Base-by-base conservation (phyloP, 768 basidiomycete species). In the Mycena leptocephala region DNA sequence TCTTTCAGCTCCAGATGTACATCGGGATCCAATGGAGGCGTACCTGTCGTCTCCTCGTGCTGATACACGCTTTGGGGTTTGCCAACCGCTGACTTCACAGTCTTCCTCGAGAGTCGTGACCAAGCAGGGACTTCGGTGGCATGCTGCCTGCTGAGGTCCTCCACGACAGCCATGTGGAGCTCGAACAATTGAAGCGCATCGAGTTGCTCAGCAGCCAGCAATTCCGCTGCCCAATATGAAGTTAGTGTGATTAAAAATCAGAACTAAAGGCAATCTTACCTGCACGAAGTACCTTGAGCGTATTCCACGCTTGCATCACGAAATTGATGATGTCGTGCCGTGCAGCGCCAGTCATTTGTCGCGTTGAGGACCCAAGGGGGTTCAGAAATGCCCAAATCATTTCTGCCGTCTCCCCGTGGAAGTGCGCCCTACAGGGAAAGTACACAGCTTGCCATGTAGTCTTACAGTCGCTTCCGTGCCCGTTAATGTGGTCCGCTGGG, bases 331-430 rank as follows among this genome's bases (percentile, higher is more conserved):
- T 61, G 28, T 74, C 72, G 64, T 74, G 72, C 13, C 64, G 55
- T 11, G 63, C 62, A 7, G 33, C 33, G 9, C 62, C 72, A 46
- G 72, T 73, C 65, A 67, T 74, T 74, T 74, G 73, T 0, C 73
- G 65, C 28, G 73, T 68, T 7, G 66, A 74, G 2, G 73, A 58
- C 7, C 73, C 73, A 5, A 73, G 58, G 20, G 56, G 30, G 43
- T 74, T 74, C 53, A 74, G 46, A 30, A 73, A 74, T 5, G 66
- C 73, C 73, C 73, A 74, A 26, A 74, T 18, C 39, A 62, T n/a
- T 56, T 74, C 73, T 2, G 65, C 73, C 22, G 73, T 61, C 73
- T 74, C 66, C 43, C 73, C 73, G 33, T 74, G 66, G 51, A 74
- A 74, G 39, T 74, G 73, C 13, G 64, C 55, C n/a, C 73, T 8